Base-by-base conservation (phyloP, 2,329 filamentous ascomycete species). In the Aspergillus bombycis region DNA sequence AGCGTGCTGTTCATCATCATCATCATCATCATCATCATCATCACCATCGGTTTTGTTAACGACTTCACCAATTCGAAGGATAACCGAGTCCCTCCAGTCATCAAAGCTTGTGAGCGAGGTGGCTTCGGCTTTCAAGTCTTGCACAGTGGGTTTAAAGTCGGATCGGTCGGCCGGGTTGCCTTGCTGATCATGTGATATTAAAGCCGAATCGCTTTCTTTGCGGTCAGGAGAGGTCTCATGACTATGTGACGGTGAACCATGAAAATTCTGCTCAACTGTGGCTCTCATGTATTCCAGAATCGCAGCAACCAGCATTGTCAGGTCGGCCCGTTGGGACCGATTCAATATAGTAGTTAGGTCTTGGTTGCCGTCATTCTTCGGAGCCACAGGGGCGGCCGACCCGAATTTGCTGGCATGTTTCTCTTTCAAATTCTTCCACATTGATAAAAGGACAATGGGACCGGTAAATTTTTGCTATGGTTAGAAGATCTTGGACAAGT, bases 81-180 rank as follows among this genome's bases (percentile, higher is more conserved):
- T 80, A 11, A 97, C 86, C 14, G 83, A 82, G 7, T 87, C 84
- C 70, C 92, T 87, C 94, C 94, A 98, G 67, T 92, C 90, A 62
- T 91, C 88, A 74, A 94, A 96, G 73, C 90, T 88, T 8, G 84
- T 80, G 6, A 96, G 75, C 1, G 89, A 85, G 60, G 90, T 88
- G 66, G 86, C 64, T 62, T 75, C 73, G 7, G 88, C 79, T 89
- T 93, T 70, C 93, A 78, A 70, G 69, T 74, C 64, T 21, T 70
- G 66, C 12, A 53, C 52, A 14, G 64, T 62, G 10, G 65, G 60
- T 4, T 59, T 62, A 7, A 62, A 30, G 52, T 64, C 63, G 12
- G 57, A 65, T 52, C 62, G 34, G 50, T 53, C 43, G n/a, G 52
- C 8, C 7, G 53, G 32, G 23, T 58, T 30, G n/a, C 60, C 54